Conservation (phyloP, 139 green algal genomes). For the Micromonas commoda region DNA sequence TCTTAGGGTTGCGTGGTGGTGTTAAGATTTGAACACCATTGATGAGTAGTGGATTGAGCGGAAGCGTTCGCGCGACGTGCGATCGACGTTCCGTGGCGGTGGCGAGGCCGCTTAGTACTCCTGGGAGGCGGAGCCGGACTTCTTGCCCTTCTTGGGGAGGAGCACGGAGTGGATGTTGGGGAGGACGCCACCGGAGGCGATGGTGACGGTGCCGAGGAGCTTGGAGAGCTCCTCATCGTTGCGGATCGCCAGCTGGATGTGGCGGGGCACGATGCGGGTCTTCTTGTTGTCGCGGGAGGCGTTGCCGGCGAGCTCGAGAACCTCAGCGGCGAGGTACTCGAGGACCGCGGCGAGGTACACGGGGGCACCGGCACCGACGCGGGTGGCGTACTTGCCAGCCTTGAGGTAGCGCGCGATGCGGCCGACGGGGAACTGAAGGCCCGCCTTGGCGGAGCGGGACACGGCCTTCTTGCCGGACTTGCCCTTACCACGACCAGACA, state of each 20-base stretch:
- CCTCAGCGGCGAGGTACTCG: conserved; percentile 77
- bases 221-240: conserved; percentile 59
- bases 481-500: conserved; percentile 65
- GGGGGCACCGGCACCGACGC: conserved; percentile 57
- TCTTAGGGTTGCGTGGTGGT: no score
- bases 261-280: conserved; percentile 59
- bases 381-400: conserved; percentile 70
- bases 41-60: no score
- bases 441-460: conserved; percentile 73
- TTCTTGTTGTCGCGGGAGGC: conserved; percentile 77
- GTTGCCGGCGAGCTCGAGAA: conserved; percentile 66
- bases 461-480: conserved; percentile 72
- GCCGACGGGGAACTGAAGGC: conserved; percentile 82
- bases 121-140: no score
- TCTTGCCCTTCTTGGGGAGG: conserved; percentile 74
- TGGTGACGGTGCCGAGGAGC: conserved; percentile 67
- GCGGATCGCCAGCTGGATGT: conserved; percentile 54
- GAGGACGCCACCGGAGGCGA: conserved; percentile 71
- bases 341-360: conserved; percentile 75
- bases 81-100: no score
- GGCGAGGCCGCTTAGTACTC: no score
- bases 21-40: not conserved
- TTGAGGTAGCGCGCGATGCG: conserved; percentile 78
- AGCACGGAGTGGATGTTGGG: conserved; percentile 87
- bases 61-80: no score